These are phyloP conservation scores for Lactarius pseudohatsudake DNA, from an alignment of 768 basidiomycete species.

Conservation along the genomic window DNA sequence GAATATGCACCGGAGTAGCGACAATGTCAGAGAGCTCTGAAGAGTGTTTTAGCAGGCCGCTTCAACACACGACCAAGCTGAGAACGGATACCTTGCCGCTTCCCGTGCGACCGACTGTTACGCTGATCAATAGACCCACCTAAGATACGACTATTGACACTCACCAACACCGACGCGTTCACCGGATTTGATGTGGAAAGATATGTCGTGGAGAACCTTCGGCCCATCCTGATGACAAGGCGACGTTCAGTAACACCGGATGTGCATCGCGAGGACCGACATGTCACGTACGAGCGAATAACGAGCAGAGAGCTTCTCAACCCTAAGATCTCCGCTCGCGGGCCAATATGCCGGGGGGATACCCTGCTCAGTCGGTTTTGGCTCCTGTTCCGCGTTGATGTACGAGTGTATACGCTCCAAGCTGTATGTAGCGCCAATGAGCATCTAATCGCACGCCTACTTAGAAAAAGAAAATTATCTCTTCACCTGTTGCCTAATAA, in stretches of 20 bases:
- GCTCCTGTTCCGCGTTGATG: slow-evolving; percentile 55
- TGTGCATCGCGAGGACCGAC: slow-evolving; percentile 39
- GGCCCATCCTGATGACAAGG: too few relatives aligned
- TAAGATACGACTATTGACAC: too few relatives aligned
- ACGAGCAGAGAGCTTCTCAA: slow-evolving; percentile 52
- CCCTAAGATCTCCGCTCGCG: slow-evolving; percentile 49
- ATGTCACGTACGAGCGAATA: slow-evolving; percentile 40
- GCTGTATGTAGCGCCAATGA: slow-evolving; percentile 35
- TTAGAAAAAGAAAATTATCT: not conserved
- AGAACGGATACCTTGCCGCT: slow-evolving; percentile 45
- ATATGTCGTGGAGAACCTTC: too few relatives aligned
- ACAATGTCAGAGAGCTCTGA: slow-evolving; percentile 51
- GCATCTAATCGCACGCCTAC: slow-evolving; percentile 8
- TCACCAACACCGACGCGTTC: too few relatives aligned
- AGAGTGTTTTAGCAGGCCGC: too few relatives aligned
- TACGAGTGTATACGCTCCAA: slow-evolving; percentile 55
- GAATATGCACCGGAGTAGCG: slow-evolving; percentile 54
- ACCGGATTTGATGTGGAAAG: too few relatives aligned
- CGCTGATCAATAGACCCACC: too few relatives aligned
- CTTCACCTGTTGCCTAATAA: slow-evolving; percentile 35
- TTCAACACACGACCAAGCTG: slow-evolving; percentile 17
- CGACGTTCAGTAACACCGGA: slow-evolving; percentile 41
- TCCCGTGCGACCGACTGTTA: slow-evolving; percentile 57
- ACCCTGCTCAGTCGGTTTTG: slow-evolving; percentile 39
- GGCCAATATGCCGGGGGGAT: slow-evolving; percentile 68